A percentile compares a stretch with the other conserved stretches of the same genome.
These are phyloP conservation scores for Allodekkera sacchari DNA, from an alignment of 805 yeast species.

Conservation along the genomic window DNA sequence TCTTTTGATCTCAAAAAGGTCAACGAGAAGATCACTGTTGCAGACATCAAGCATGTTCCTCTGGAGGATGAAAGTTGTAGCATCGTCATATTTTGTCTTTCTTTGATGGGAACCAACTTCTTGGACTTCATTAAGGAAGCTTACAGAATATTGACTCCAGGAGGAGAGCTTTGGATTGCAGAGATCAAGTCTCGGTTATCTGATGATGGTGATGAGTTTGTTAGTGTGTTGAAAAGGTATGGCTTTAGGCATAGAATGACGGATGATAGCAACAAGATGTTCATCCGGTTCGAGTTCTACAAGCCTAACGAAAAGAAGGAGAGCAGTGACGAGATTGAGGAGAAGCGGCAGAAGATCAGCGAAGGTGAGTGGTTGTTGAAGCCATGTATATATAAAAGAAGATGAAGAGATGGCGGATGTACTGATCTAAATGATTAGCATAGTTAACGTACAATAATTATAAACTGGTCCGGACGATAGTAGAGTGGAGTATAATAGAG, in stretches of 20 bases:
- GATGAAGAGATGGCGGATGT: no score
- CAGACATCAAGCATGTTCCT: constrained; percentile 90
- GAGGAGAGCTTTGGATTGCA: constrained; percentile 96
- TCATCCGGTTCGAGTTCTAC: constrained; percentile 88
- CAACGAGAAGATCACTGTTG: constrained; percentile 91
- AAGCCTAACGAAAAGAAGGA: constrained; percentile 71
- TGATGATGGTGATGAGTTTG: constrained; percentile 77
- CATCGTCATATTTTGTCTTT: constrained; percentile 86
- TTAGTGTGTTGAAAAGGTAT: constrained; percentile 59
- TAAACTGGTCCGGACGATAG: no score
- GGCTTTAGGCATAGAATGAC: constrained; percentile 88
- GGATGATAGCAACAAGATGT: constrained; percentile 86
- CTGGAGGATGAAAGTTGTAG: constrained; percentile 70
- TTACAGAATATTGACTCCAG: constrained; percentile 72
- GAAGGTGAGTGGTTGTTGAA: constrained; percentile 88
- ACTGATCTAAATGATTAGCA: no score
- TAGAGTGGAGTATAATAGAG: no score
- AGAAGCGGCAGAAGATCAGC: constrained; percentile 47
- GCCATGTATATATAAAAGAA: constrained; percentile 92
- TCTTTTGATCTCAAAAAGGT: constrained; percentile 86
- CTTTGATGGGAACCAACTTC: constrained; percentile 96
- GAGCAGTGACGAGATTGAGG: constrained; percentile 50
- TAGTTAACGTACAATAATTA: no score
- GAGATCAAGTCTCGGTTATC: constrained; percentile 90
- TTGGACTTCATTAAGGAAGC: constrained; percentile 90